Evolutionary conservation across 345 rosid genomes (phyloP).

Genomic region (Arabidopsis thaliana): DNA sequence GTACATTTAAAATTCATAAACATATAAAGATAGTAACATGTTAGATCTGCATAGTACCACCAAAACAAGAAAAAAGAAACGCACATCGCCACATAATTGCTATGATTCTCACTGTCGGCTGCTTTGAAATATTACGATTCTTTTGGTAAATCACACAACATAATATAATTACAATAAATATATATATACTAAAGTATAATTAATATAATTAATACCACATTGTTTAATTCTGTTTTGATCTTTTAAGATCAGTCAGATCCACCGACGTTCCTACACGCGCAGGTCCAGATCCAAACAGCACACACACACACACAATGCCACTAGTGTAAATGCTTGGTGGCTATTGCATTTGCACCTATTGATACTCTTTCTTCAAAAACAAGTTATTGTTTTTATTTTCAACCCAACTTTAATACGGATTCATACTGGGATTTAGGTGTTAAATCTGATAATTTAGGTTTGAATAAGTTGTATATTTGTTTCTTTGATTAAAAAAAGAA

Average conservation of each 20-base stretch:
- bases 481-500: too few relatives aligned
- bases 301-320: slow-evolving; percentile 6
- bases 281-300: slow-evolving; percentile 34
- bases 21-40: neutral
- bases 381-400: neutral
- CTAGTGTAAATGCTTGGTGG: slow-evolving; percentile 11
- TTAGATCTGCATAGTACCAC: slow-evolving; percentile 32
- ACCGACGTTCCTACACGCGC: slow-evolving; percentile 36
- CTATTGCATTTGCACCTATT: slow-evolving; percentile 24
- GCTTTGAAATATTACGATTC: slow-evolving; percentile 21
- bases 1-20: neutral
- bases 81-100: slow-evolving; percentile 22
- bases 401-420: neutral
- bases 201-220: neutral
- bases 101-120: slow-evolving; percentile 39
- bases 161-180: neutral
- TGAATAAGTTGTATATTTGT: too few relatives aligned
- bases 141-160: neutral
- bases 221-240: slow-evolving; percentile 10
- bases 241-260: slow-evolving; percentile 31
- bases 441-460: too few relatives aligned
- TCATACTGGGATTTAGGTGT: neutral
- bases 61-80: slow-evolving; percentile 3
- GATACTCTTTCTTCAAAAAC: neutral
- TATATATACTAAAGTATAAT: too few relatives aligned